A percentile compares a stretch with the other conserved stretches of the same genome.
These are phyloP conservation scores for Simplicillium aogashimaense DNA, from an alignment of 2,329 filamentous ascomycete species.

Conservation along the genomic window DNA sequence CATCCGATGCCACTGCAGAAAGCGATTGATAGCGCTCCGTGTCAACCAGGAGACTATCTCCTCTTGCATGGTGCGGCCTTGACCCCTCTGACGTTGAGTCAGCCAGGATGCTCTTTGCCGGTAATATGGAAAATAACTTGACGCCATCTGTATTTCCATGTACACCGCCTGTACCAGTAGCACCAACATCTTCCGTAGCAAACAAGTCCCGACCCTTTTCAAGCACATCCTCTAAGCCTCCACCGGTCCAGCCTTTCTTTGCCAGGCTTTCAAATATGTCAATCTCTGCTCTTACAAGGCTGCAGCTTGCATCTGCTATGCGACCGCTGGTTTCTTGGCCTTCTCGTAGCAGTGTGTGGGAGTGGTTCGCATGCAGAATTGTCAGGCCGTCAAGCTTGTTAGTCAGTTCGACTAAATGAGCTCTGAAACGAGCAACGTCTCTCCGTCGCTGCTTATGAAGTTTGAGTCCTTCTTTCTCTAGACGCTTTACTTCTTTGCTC, in stretches of 20 bases:
- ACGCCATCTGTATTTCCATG: slow-evolving; percentile 20
- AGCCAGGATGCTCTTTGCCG: slow-evolving; percentile 53
- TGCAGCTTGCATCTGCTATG: slow-evolving; percentile 56
- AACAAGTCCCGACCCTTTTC: slow-evolving; percentile 56
- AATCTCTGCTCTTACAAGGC: slow-evolving; percentile 56
- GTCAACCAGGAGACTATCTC: slow-evolving; percentile 46
- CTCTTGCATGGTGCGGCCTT: slow-evolving; percentile 28
- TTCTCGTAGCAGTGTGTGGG: slow-evolving; percentile 48
- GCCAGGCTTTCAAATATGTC: slow-evolving; percentile 61
- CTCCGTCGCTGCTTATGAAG: slow-evolving; percentile 49
- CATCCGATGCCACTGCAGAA: slow-evolving; percentile 29
- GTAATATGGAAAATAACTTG: slow-evolving; percentile 55
- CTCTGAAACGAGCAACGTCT: slow-evolving; percentile 52
- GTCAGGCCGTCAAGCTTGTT: slow-evolving; percentile 53
- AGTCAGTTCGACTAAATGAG: slow-evolving; percentile 55
- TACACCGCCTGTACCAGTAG: slow-evolving; percentile 10
- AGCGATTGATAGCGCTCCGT: slow-evolving; percentile 49
- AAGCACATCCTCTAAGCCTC: slow-evolving; percentile 55
- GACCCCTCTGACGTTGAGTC: slow-evolving; percentile 32
- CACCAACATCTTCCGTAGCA: slow-evolving; percentile 28
- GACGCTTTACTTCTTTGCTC: slow-evolving; percentile 48
- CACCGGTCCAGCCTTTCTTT: slow-evolving; percentile 57
- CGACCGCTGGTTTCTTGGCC: slow-evolving; percentile 53
- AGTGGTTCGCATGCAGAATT: slow-evolving; percentile 48
- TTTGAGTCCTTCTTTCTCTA: slow-evolving; percentile 56